Evolutionary conservation across 2,329 filamentous ascomycete species (phyloP).

Genomic region (Fusarium sp.): DNA sequence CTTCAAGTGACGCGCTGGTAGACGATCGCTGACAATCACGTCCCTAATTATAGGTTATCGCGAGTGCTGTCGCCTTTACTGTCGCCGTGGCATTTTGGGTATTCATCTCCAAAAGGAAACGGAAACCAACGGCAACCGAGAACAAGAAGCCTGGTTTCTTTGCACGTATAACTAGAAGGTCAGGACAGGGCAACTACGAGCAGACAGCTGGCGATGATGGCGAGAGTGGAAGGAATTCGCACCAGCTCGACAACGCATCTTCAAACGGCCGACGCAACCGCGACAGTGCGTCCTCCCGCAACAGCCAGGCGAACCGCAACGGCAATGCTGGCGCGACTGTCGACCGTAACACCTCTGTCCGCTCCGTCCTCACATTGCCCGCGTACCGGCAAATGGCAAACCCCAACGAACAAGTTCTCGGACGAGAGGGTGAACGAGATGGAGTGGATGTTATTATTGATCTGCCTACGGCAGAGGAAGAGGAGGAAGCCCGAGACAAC

Average conservation of each 20-base stretch:
- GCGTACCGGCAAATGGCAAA: slow-evolving; percentile 80
- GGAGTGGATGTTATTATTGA: slow-evolving; percentile 94
- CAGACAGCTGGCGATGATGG: slow-evolving; percentile 48
- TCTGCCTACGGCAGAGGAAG: slow-evolving; percentile 81
- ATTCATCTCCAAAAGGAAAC: slow-evolving; percentile 33
- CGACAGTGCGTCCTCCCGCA: slow-evolving; percentile 23
- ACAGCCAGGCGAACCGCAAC: slow-evolving; percentile 15
- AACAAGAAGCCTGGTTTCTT: slow-evolving; percentile 37
- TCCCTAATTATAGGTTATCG: slow-evolving; percentile 32
- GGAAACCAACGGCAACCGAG: slow-evolving; percentile 16
- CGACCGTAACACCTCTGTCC: slow-evolving; percentile 85
- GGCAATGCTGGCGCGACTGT: slow-evolving; percentile 59
- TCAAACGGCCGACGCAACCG: slow-evolving; percentile 26
- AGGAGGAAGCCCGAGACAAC: slow-evolving; percentile 82
- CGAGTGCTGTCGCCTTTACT: slow-evolving; percentile 26
- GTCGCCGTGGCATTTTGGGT: slow-evolving; percentile 24
- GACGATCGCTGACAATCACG: slow-evolving; percentile 7
- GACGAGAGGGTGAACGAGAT: slow-evolving; percentile 88
- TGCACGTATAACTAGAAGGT: slow-evolving; percentile 28
- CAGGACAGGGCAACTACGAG: slow-evolving; percentile 43
- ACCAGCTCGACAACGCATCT: slow-evolving; percentile 41
- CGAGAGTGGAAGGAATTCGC: slow-evolving; percentile 38
- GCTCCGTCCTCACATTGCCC: slow-evolving; percentile 94
- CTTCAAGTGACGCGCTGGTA: neutral
- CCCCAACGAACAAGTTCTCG: slow-evolving; percentile 84